Conservation (phyloP, 2,329 filamentous ascomycete genomes). For the Zopfia rhizophila region DNA sequence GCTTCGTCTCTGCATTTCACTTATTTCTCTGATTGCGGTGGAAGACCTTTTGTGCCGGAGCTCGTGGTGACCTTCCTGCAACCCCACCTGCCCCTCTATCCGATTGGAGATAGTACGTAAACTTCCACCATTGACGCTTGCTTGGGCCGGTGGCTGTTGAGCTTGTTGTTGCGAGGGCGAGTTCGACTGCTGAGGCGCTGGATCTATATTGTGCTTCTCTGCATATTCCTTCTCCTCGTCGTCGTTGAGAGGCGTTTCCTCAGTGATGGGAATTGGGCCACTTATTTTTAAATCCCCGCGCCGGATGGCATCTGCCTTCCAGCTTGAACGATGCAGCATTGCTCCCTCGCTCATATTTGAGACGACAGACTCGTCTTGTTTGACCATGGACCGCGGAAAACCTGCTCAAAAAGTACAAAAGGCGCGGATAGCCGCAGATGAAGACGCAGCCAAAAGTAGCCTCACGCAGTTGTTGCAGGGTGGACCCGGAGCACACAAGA, state of each 20-base stretch:
- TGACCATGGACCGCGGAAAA: slow-evolving; percentile 42
- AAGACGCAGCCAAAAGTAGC: slow-evolving; percentile 35
- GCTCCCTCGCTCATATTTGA: slow-evolving; percentile 43
- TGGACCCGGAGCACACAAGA: slow-evolving; percentile 13
- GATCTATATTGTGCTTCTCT: slow-evolving; percentile 31
- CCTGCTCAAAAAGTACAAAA: slow-evolving; percentile 20
- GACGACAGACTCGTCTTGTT: slow-evolving; percentile 41
- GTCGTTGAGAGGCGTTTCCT: slow-evolving; percentile 46
- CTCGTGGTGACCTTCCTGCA: slow-evolving; percentile 18
- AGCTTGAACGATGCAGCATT: slow-evolving; percentile 46
- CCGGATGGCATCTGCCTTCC: slow-evolving; percentile 53
- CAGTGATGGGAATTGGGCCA: slow-evolving; percentile 51
- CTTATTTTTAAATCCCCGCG: slow-evolving; percentile 52
- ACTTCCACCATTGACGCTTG: slow-evolving; percentile 17
- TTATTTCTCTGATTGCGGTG: slow-evolving; percentile 34
- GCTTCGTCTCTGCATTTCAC: slow-evolving; percentile 37
- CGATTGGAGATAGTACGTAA: slow-evolving; percentile 6
- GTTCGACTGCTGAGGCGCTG: slow-evolving; percentile 1
- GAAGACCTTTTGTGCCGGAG: slow-evolving; percentile 33
- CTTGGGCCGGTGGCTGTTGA: slow-evolving; percentile 19
- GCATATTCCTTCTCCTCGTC: slow-evolving; percentile 46
- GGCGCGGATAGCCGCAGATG: slow-evolving; percentile 16
- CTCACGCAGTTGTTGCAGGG: slow-evolving; percentile 36
- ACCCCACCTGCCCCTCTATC: slow-evolving; percentile 10
- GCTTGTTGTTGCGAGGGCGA: slow-evolving; percentile 6